phyloP scores from a whole-genome alignment of 441 rosid species.

The Adansonia grandidieri region DNA sequence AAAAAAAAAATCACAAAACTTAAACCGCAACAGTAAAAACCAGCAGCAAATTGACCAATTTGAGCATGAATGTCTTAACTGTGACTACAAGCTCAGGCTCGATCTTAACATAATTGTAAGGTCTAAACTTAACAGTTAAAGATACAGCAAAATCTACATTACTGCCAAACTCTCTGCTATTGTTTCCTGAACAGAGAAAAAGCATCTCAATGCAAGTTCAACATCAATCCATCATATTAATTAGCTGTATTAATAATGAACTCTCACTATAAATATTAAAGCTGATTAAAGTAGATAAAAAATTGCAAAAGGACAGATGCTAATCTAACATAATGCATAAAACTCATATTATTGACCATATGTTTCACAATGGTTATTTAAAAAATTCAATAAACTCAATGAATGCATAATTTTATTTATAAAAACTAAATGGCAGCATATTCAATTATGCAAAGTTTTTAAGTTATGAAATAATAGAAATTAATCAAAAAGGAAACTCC shows the following conservation, averaged over 20 bases:
- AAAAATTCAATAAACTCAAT: background rate
- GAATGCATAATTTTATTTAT: background rate
- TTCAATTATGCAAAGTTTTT: background rate
- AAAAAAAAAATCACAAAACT: background rate
- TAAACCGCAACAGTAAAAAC: background rate
- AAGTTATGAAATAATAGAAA: constrained; percentile 1
- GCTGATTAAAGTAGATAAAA: background rate
- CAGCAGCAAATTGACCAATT: background rate
- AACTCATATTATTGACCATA: background rate
- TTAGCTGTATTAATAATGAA: background rate
- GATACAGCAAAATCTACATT: background rate
- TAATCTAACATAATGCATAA: background rate
- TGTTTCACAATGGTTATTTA: background rate
- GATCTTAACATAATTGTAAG: background rate
- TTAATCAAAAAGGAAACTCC: background rate
- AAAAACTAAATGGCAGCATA: background rate
- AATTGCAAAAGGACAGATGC: background rate
- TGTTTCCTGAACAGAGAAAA: background rate
- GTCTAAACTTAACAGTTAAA: background rate
- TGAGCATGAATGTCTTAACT: background rate
- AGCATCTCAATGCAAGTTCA: constrained; percentile 4
- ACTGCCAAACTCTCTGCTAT: background rate
- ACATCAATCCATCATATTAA: background rate
- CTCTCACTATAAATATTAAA: background rate
- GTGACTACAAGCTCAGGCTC: constrained; percentile 3